Conservation (phyloP, 495 filamentous ascomycete genomes). For the Viridothelium virens region DNA sequence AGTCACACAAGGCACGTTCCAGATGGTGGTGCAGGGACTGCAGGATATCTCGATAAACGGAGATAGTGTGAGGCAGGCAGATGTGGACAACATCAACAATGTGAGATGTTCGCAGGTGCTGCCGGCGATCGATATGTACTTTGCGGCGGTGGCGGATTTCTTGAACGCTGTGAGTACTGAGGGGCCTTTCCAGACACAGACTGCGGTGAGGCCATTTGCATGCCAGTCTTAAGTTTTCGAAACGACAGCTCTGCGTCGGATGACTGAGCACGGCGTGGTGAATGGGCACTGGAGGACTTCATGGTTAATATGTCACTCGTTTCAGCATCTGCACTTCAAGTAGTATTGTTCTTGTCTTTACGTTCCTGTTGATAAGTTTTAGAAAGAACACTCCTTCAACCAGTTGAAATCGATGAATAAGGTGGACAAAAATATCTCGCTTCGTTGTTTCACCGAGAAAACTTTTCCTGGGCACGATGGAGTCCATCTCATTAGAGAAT, state of each 20-base stretch:
- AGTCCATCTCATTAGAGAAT: no score
- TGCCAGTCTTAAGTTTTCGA: neutral
- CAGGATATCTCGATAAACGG: conserved; percentile 1
- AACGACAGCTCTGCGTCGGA: neutral
- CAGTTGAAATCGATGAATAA: neutral
- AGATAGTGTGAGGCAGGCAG: neutral
- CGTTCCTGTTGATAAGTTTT: neutral
- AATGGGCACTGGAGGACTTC: neutral
- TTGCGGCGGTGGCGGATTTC: neutral
- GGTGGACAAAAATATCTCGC: no score
- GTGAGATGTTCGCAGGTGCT: neutral
- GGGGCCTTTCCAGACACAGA: neutral
- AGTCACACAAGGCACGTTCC: neutral
- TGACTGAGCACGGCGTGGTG: neutral
- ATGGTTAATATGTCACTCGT: neutral
- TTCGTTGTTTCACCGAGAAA: no score
- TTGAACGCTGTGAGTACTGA: neutral
- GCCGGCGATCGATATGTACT: conserved; percentile 3
- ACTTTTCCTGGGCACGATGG: no score
- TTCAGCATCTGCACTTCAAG: neutral
- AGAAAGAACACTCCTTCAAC: neutral
- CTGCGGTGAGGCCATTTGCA: neutral
- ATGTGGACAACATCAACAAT: neutral
- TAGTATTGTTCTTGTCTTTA: neutral
- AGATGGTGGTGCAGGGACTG: neutral